These are phyloP conservation scores for Microstegium vimineum DNA, from an alignment of 176 grass and related monocot species.

Conservation along the genomic window DNA sequence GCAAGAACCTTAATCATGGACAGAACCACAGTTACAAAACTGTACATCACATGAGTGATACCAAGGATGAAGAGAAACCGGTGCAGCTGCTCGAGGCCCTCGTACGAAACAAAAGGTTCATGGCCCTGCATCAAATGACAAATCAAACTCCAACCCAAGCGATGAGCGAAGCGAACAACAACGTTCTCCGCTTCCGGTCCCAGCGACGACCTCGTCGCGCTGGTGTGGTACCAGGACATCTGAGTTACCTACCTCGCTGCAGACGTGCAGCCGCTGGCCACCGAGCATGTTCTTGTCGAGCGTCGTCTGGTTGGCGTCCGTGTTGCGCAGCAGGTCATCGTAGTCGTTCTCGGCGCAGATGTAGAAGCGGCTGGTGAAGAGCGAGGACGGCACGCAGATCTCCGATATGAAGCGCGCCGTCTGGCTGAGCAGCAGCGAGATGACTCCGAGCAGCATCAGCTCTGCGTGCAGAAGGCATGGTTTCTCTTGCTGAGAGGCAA, in stretches of 20 bases:
- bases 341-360: constrained; percentile 71
- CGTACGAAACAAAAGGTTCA: constrained; percentile 89
- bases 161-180: neutral
- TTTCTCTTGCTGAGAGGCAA: constrained; percentile 23
- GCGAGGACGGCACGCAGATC: constrained; percentile 71
- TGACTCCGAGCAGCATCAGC: constrained; percentile 86
- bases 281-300: constrained; percentile 31
- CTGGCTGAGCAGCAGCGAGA: constrained; percentile 95
- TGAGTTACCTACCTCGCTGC: constrained; percentile 46
- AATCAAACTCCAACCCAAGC: neutral
- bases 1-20: constrained; percentile 83
- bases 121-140: constrained; percentile 51
- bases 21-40: constrained; percentile 86
- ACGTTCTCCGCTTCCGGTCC: neutral
- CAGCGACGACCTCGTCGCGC: too few species aligned
- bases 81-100: constrained; percentile 91
- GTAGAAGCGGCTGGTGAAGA: constrained; percentile 73
- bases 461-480: constrained; percentile 44
- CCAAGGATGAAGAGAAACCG: constrained; percentile 90
- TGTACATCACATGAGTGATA: constrained; percentile 87
- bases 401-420: constrained; percentile 80
- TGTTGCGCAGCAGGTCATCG: neutral
- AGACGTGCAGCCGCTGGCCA: constrained; percentile 22
- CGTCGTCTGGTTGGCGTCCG: constrained; percentile 35
- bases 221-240: too few species aligned